A percentile compares a stretch with the other conserved stretches of the same genome.
phyloP scores from a whole-genome alignment of 495 filamentous ascomycete species.

The Cladorrhinum samala region DNA sequence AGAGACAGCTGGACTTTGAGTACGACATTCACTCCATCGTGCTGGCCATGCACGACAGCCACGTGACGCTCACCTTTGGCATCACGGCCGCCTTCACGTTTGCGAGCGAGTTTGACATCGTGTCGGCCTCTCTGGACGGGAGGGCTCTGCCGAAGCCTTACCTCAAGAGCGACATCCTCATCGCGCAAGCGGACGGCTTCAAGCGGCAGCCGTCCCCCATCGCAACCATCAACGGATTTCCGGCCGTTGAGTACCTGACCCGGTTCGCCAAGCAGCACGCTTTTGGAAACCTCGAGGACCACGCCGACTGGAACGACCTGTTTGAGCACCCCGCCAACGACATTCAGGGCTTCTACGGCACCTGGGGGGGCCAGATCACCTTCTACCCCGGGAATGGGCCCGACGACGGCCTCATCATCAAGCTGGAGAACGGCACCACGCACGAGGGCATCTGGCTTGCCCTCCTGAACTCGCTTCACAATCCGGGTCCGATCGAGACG shows the following conservation, averaged over 20 bases:
- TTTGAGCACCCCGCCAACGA: conserved; percentile 39
- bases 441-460: conserved; percentile 29
- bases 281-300: conserved; percentile 36
- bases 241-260: conserved; percentile 35
- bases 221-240: conserved; percentile 38
- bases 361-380: conserved; percentile 31
- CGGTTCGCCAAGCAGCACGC: conserved; percentile 35
- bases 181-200: conserved; percentile 3
- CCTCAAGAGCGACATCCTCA: not conserved
- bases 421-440: conserved; percentile 34
- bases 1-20: conserved; percentile 49
- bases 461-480: conserved; percentile 27
- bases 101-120: conserved; percentile 35
- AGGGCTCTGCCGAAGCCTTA: conserved; percentile 41
- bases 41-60: conserved; percentile 41
- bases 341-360: conserved; percentile 32
- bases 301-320: conserved; percentile 50
- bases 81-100: conserved; percentile 40
- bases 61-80: conserved; percentile 38
- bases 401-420: conserved; percentile 25
- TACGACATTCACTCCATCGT: conserved; percentile 39
- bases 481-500: conserved; percentile 39
- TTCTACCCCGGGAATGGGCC: conserved; percentile 44
- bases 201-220: conserved; percentile 34
- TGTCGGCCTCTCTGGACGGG: conserved; percentile 46